These are phyloP conservation scores for Cutaneotrichosporon sp. DNA, from an alignment of 1,284 basidiomycete genomes.

Conservation along the genomic window DNA sequence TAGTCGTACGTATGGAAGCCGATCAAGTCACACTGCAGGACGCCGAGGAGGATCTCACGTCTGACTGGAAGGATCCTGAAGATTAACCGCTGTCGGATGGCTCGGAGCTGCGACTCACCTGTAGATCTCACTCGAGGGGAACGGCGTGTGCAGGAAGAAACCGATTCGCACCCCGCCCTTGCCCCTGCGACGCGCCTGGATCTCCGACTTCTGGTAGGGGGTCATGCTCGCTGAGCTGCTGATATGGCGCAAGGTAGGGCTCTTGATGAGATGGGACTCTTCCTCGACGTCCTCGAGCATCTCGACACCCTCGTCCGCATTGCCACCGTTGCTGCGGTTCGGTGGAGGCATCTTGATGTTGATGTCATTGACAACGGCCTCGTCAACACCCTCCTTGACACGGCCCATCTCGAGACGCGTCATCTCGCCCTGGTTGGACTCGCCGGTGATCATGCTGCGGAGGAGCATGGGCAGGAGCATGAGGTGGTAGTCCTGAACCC, in stretches of 20 bases:
- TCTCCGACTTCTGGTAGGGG: conserved; percentile 49
- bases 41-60: conserved; percentile 91
- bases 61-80: conserved; percentile 90
- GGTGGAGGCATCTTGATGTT: conserved; percentile 29
- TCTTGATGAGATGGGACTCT: conserved; percentile 37
- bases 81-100: background rate
- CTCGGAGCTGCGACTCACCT: conserved; percentile 60
- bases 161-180: conserved; percentile 77
- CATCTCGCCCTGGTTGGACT: conserved; percentile 62
- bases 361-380: conserved; percentile 57
- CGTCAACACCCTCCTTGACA: conserved; percentile 70
- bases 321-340: background rate
- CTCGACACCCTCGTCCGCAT: conserved; percentile 42
- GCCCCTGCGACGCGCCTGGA: conserved; percentile 47
- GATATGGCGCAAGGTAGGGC: conserved; percentile 22
- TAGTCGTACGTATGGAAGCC: conserved; percentile 99
- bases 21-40: conserved; percentile 93
- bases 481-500: conserved; percentile 98
- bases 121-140: conserved; percentile 98
- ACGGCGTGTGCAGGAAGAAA: conserved; percentile 98
- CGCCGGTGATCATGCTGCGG: conserved; percentile 79
- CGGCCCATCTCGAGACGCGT: conserved; percentile 69
- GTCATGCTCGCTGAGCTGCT: conserved; percentile 34
- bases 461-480: conserved; percentile 97
- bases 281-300: conserved; percentile 44